Conservation (phyloP, 805 yeast genomes). For the Wickerhamiella kurtzmanii region DNA sequence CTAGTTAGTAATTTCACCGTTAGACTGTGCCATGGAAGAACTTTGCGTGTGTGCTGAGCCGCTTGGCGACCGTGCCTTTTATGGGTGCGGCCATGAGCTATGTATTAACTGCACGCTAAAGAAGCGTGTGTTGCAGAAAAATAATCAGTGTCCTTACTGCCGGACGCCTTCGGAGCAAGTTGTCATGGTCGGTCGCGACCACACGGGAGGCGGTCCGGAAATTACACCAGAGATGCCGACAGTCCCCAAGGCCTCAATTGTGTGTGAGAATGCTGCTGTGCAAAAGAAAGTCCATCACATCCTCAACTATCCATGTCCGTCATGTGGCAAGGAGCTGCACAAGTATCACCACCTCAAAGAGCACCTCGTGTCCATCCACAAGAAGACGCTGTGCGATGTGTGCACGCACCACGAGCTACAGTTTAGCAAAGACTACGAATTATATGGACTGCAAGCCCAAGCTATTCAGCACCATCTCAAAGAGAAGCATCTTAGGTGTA, state of each 20-base stretch:
- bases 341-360: constrained; percentile 40
- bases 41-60: constrained; percentile 81
- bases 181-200: constrained; percentile 28
- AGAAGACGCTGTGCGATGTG: constrained; percentile 51
- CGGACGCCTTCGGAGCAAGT: constrained; percentile 51
- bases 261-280: constrained; percentile 44
- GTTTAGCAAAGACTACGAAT: constrained; percentile 55
- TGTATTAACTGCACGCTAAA: constrained; percentile 77
- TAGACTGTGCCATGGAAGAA: constrained; percentile 6
- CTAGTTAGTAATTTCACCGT: not conserved
- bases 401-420: constrained; percentile 69
- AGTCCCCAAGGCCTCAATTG: constrained; percentile 34
- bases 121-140: constrained; percentile 66
- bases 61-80: constrained; percentile 47
- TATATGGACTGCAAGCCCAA: constrained; percentile 42
- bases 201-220: constrained; percentile 29
- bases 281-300: constrained; percentile 43
- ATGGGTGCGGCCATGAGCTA: constrained; percentile 73
- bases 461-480: constrained; percentile 53
- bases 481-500: constrained; percentile 61
- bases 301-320: constrained; percentile 26
- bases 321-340: constrained; percentile 26
- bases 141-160: constrained; percentile 69
- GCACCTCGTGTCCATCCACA: constrained; percentile 54
- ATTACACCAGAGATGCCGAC: constrained; percentile 25